Base-by-base conservation (phyloP, 2,329 filamentous ascomycete genomes). In the Clathrospora elynae region DNA sequence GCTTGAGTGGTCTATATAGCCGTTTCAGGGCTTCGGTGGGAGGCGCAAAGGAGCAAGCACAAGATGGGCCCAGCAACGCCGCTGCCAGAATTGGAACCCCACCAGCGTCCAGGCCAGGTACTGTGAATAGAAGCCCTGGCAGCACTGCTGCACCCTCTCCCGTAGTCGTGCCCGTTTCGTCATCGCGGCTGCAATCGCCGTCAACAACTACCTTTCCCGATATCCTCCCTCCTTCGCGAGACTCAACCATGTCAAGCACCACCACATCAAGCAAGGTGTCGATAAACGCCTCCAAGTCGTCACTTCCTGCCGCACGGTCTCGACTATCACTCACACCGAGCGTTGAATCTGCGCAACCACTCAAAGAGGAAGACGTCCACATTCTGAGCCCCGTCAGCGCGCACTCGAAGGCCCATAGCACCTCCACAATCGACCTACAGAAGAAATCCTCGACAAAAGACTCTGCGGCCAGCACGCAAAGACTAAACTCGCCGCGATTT, bases 1-100 rank as follows among this genome's bases (percentile, higher is more conserved):
- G 92, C 4, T 76, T 97, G 32, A 95, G 88, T 63, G 90, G 92
- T 1, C 75, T 97, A 24, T 97, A 96, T 69, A 93, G 82, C 70
- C 85, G 90, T 24, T 79, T 97, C 58, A 84, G 85, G 64, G 88
- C 88, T 42, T 90, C 85, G 0, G 88, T 95, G n/a, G 86, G 86
- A 11, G 87, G 78, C 10, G 81, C 78, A 29, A 85, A 81, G 54
- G 81, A 83, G 42, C 75, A 57, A 26, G 51, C 36, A 13, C 36
- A 38, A 48, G 62, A 68, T 11, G 55, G 49, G 28, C 14, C 50
- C 8, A 65, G 68, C 30, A 56, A 63, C 40, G 51, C 11, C 49
- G 56, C 43, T 46, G 55, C 30, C 59, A 55, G 49, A 35, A 43
- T 42, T 20, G 57, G 51, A 20, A 32, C 45, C 18, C 43, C 45